Percentiles rank a stretch among this genome's conserved stretches.
Evolutionary conservation across 495 filamentous ascomycete genomes (phyloP).

Genomic region (Clohesyomyces aquaticus): DNA sequence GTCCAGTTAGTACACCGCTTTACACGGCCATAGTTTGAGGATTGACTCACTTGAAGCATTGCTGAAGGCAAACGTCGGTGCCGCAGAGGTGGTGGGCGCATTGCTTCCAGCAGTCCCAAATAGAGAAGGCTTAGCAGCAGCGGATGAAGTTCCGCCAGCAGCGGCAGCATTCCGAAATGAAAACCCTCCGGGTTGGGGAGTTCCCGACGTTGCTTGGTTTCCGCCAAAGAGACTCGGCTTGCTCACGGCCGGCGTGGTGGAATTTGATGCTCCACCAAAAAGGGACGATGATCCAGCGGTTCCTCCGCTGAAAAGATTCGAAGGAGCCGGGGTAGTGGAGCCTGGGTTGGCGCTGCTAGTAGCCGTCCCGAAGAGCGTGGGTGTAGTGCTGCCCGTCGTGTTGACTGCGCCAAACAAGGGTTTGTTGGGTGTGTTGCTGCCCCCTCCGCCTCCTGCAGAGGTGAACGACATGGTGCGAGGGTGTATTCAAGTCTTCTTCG

Average conservation of each 20-base stretch:
- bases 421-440: slow-evolving; percentile 23
- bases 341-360: slow-evolving; percentile 21
- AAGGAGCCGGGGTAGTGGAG: slow-evolving; percentile 15
- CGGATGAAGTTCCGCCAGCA: not conserved
- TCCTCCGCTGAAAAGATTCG: slow-evolving; percentile 5
- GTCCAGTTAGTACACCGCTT: too few relatives aligned
- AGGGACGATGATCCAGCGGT: slow-evolving; percentile 15
- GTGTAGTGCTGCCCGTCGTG: slow-evolving; percentile 13
- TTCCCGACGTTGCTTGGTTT: slow-evolving; percentile 15
- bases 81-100: slow-evolving; percentile 16
- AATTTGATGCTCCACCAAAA: slow-evolving; percentile 9
- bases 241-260: slow-evolving; percentile 24
- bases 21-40: too few relatives aligned
- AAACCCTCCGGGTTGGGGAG: slow-evolving; percentile 8
- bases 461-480: slow-evolving; percentile 18
- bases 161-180: slow-evolving; percentile 1
- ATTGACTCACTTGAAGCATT: not conserved
- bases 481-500: not conserved
- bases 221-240: slow-evolving; percentile 24
- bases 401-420: slow-evolving; percentile 19
- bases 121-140: slow-evolving; percentile 5
- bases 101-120: slow-evolving; percentile 5
- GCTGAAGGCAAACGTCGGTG: slow-evolving; percentile 15
- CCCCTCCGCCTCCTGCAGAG: slow-evolving; percentile 3
- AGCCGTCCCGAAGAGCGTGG: slow-evolving; percentile 20